Conservation (phyloP, 495 filamentous ascomycete genomes). For the Bombardia bombarda region DNA sequence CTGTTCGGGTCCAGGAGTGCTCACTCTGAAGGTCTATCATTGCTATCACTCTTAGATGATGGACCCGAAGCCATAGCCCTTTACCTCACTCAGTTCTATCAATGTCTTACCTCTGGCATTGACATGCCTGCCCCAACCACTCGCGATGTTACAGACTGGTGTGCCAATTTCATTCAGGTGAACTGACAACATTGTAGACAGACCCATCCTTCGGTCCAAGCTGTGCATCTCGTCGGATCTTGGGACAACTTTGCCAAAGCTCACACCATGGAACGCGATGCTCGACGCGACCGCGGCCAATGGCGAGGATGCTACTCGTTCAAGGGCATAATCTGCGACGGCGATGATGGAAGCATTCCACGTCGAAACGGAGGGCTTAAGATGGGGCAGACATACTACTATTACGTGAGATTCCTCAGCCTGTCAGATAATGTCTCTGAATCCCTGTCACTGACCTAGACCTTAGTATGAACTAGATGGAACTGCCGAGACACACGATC, state of each 20-base stretch:
- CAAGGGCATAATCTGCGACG: slow-evolving; percentile 76
- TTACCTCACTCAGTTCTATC: too few species aligned
- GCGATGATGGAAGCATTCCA: slow-evolving; percentile 44
- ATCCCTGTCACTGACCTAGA: slow-evolving; percentile 13
- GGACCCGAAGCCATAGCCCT: too few species aligned
- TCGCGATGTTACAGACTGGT: not conserved
- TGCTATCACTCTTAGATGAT: too few species aligned
- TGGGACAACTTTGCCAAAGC: slow-evolving; percentile 83
- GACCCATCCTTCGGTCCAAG: slow-evolving; percentile 56
- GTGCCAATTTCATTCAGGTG: not conserved
- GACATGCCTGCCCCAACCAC: too few species aligned
- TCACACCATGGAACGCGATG: slow-evolving; percentile 74
- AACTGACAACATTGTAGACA: slow-evolving; percentile 34
- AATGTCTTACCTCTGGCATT: too few species aligned
- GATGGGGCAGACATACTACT: slow-evolving; percentile 92
- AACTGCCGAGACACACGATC: slow-evolving; percentile 64
- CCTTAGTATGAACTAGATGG: slow-evolving; percentile 71
- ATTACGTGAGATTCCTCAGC: slow-evolving; percentile 58
- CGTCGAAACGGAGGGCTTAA: slow-evolving; percentile 72
- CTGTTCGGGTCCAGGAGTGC: too few species aligned
- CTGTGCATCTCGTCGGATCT: slow-evolving; percentile 76
- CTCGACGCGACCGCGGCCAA: slow-evolving; percentile 56
- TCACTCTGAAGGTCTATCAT: too few species aligned
- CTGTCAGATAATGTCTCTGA: not conserved
- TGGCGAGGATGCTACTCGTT: slow-evolving; percentile 85